phyloP scores from a whole-genome alignment of 2,329 filamentous ascomycete species.

The Botrytis aclada region DNA sequence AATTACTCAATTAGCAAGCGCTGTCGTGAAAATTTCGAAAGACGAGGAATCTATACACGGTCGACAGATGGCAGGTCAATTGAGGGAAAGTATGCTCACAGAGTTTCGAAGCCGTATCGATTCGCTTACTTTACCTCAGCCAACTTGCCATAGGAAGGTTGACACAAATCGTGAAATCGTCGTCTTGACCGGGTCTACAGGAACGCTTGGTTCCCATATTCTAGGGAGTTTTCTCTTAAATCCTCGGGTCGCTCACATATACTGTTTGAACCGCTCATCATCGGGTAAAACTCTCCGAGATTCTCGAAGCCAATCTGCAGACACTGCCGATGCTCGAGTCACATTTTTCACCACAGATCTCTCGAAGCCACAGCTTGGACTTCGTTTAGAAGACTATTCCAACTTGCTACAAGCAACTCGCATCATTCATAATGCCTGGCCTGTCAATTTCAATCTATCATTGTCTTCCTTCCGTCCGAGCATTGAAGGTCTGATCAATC shows the following conservation, averaged over 20 bases:
- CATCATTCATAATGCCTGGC: neutral
- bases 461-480: constrained; percentile 38
- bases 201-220: neutral
- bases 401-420: constrained; percentile 37
- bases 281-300: no score
- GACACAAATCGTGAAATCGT: neutral
- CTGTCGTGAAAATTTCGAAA: neutral
- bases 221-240: neutral
- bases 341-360: neutral
- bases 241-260: neutral
- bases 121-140: neutral
- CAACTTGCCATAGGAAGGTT: neutral
- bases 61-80: neutral
- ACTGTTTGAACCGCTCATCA: neutral
- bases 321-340: constrained; percentile 6
- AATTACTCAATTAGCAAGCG: neutral
- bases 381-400: constrained; percentile 27
- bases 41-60: neutral
- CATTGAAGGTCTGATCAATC: constrained; percentile 40
- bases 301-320: neutral
- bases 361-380: neutral
- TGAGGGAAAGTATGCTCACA: neutral
- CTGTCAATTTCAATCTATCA: constrained; percentile 25
- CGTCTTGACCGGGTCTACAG: neutral
- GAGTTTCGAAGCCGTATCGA: neutral